Conservation (phyloP, 768 basidiomycete species). For the Hericium erinaceus region DNA sequence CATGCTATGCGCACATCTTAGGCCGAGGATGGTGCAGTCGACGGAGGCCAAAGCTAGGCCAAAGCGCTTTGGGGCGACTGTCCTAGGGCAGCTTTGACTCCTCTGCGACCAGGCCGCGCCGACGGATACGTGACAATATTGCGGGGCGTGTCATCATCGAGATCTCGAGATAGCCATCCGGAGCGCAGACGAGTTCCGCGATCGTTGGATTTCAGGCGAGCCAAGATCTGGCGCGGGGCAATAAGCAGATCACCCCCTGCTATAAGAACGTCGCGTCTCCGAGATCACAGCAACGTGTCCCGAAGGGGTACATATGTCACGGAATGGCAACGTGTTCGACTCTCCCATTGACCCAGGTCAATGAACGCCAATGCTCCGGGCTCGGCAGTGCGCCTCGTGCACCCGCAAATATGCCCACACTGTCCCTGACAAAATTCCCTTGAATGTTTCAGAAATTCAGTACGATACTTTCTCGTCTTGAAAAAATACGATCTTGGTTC, state of each 20-base stretch:
- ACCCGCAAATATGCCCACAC: background rate
- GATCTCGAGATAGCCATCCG: background rate
- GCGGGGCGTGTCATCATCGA: background rate
- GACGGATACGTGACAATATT: too few species aligned
- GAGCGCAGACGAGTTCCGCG: background rate
- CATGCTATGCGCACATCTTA: too few species aligned
- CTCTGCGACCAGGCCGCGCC: too few species aligned
- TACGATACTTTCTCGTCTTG: too few species aligned
- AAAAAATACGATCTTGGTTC: too few species aligned
- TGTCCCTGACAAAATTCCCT: background rate
- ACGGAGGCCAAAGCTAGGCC: too few species aligned
- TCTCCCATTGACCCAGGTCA: background rate
- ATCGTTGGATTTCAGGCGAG: background rate
- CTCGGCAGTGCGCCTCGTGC: too few species aligned
- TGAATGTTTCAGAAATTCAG: too few species aligned
- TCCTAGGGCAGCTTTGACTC: too few species aligned
- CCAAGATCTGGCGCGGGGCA: background rate
- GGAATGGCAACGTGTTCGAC: constrained; percentile 14
- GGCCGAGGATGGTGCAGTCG: too few species aligned
- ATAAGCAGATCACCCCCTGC: background rate
- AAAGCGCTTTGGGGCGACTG: too few species aligned
- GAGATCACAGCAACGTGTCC: background rate
- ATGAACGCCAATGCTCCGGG: background rate
- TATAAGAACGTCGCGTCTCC: background rate
- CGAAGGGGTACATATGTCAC: constrained; percentile 18